A percentile compares a stretch with the other conserved stretches of the same genome.
Evolutionary conservation across 2,329 filamentous ascomycete genomes (phyloP).

Genomic region (Emmonsia crescens): DNA sequence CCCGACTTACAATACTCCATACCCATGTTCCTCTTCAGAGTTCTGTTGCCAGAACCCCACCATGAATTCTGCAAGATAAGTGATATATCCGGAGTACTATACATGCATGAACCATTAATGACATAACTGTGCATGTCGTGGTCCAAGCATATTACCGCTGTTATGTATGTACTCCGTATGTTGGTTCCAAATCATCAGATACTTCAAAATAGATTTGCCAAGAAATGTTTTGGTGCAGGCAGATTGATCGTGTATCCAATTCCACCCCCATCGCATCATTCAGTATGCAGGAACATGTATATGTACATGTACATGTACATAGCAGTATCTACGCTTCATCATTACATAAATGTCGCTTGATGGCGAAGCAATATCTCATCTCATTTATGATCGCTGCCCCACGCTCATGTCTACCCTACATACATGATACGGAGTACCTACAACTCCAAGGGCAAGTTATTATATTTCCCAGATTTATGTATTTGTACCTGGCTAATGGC

Average conservation of each 20-base stretch:
- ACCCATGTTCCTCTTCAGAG: not conserved
- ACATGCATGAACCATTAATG: not conserved
- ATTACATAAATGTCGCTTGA: no score
- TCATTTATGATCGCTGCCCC: no score
- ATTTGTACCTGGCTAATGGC: no score
- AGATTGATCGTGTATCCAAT: no score
- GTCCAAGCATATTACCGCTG: not conserved
- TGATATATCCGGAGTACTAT: not conserved
- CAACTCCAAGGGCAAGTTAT: no score
- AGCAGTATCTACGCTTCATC: not conserved
- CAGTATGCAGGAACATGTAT: not conserved
- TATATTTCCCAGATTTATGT: not conserved
- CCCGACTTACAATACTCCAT: not conserved
- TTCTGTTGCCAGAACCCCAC: not conserved
- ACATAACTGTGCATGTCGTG: not conserved
- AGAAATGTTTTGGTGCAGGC: not conserved
- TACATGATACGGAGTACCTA: no score
- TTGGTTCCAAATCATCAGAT: not conserved
- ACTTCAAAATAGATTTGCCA: no score
- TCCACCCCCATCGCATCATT: not conserved
- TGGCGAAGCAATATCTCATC: no score
- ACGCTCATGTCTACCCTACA: no score
- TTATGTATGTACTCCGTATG: not conserved
- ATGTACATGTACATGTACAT: not conserved
- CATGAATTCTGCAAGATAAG: not conserved